Conservation (phyloP, 1,284 basidiomycete genomes). For the Austroboletus rostrupii region DNA sequence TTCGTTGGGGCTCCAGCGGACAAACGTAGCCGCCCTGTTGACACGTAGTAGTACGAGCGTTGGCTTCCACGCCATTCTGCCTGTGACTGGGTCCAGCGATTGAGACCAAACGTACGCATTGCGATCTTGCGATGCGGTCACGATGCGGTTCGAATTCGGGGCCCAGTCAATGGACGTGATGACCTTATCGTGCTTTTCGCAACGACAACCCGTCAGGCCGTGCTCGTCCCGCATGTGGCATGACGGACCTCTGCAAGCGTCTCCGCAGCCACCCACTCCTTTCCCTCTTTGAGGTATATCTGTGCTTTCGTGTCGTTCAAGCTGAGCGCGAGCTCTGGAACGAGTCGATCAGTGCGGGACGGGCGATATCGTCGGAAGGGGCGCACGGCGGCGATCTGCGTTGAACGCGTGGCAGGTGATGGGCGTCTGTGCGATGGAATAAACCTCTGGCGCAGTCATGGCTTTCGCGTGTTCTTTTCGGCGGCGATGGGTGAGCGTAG, state of each 20-base stretch:
- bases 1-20: conserved; percentile 95
- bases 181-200: conserved; percentile 94
- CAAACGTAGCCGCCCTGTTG: conserved; percentile 93
- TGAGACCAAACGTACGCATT: conserved; percentile 99
- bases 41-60: conserved; percentile 94
- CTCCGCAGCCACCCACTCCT: conserved; percentile 75
- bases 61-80: conserved; percentile 83
- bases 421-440: conserved; percentile 76
- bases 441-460: conserved; percentile 78
- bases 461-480: conserved; percentile 2
- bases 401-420: conserved; percentile 93
- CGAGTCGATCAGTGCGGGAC: not conserved
- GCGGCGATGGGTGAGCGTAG: not conserved
- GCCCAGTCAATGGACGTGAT: conserved; percentile 99
- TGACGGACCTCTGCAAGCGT: conserved; percentile 79
- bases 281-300: conserved; percentile 69
- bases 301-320: conserved; percentile 88
- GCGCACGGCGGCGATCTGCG: conserved; percentile 81
- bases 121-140: conserved; percentile 96
- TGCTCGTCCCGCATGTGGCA: not conserved
- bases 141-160: conserved; percentile 92
- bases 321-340: conserved; percentile 84
- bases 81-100: conserved; percentile 67
- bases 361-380: not conserved
- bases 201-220: not conserved